Evolutionary conservation across 208 protist genomes (phyloP).

Genomic region (Acanthamoeba sp.): DNA sequence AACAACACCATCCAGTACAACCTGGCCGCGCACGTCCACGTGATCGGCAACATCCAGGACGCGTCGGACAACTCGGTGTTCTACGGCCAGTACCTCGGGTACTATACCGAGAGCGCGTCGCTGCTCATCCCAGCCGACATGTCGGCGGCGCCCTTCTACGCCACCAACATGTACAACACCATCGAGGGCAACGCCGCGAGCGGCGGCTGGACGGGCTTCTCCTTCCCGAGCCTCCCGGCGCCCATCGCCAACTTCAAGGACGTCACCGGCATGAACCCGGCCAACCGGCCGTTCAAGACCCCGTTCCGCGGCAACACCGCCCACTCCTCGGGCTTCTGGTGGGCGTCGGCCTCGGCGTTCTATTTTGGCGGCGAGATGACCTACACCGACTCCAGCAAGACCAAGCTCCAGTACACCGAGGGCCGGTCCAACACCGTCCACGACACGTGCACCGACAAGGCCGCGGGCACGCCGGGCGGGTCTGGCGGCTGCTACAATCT

Average conservation of each 20-base stretch:
- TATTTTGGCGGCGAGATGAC: constrained; percentile 35
- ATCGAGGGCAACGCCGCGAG: constrained; percentile 86
- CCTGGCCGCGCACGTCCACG: constrained; percentile 83
- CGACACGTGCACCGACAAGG: constrained; percentile 36
- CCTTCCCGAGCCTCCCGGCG: constrained; percentile 78
- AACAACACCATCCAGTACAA: constrained; percentile 87
- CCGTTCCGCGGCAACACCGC: constrained; percentile 77
- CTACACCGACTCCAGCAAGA: constrained; percentile 33
- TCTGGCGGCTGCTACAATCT: neutral
- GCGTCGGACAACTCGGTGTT: neutral
- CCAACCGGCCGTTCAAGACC: constrained; percentile 25
- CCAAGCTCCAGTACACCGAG: constrained; percentile 10
- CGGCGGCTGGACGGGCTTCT: constrained; percentile 86
- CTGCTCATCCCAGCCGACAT: constrained; percentile 77
- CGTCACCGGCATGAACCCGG: neutral
- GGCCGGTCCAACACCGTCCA: neutral
- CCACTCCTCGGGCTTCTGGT: constrained; percentile 65
- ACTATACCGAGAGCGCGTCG: neutral
- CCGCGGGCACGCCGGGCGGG: neutral
- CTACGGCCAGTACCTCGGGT: constrained; percentile 8
- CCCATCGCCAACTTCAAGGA: constrained; percentile 75
- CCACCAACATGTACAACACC: constrained; percentile 85
- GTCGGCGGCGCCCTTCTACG: constrained; percentile 83
- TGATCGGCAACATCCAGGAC: constrained; percentile 63
- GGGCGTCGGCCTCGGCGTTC: neutral